Conservation (phyloP, 2,329 filamentous ascomycete genomes). For the Penicillium sumatraense region DNA sequence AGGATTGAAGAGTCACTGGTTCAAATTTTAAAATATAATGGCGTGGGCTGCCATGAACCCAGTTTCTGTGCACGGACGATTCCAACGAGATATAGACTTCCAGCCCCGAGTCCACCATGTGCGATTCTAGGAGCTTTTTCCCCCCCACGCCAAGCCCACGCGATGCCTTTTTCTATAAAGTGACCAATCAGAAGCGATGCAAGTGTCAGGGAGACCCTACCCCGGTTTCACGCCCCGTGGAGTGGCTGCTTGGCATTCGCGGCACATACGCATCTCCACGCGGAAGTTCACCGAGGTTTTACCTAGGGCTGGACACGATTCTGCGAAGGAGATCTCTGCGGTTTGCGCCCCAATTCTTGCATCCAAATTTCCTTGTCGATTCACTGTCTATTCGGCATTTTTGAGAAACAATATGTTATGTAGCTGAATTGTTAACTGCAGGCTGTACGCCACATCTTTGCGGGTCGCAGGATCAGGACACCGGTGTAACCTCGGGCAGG, state of each 20-base stretch:
- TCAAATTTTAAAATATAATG: not conserved
- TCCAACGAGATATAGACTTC: not conserved
- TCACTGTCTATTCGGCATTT: not conserved
- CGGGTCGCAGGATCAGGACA: constrained; percentile 2
- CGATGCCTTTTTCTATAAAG: not conserved
- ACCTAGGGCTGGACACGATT: not conserved
- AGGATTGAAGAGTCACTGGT: not conserved
- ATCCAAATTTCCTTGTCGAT: not conserved
- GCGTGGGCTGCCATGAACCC: not conserved
- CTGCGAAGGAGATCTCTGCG: not conserved
- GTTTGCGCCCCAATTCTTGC: not conserved
- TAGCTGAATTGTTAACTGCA: not conserved
- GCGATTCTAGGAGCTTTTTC: not conserved
- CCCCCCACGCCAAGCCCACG: not conserved
- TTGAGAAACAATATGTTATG: not conserved
- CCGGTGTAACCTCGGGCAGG: constrained; percentile 4
- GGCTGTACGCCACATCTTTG: not conserved
- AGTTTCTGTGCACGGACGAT: not conserved
- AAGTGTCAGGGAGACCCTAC: not conserved
- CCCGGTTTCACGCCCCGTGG: constrained; percentile 8
- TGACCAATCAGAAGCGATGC: constrained; percentile 1
- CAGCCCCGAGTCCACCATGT: not conserved
- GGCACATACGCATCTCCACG: not conserved
- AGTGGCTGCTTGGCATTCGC: constrained; percentile 3
- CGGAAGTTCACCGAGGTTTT: constrained; percentile 16